These are phyloP conservation scores for Cryphonectria parasitica DNA, from an alignment of 2,329 filamentous ascomycete species.

Conservation along the genomic window DNA sequence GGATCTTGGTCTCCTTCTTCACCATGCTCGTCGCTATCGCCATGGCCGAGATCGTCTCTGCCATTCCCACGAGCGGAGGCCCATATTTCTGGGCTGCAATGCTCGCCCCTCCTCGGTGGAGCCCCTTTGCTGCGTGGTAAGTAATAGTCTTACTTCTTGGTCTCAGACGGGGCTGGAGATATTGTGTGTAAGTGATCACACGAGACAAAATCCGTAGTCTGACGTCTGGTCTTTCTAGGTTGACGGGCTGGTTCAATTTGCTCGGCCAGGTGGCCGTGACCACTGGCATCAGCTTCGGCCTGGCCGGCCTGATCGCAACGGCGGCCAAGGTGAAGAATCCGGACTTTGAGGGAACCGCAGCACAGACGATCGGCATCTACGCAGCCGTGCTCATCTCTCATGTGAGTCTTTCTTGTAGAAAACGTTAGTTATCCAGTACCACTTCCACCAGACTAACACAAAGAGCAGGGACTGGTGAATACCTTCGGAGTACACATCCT, in stretches of 20 bases:
- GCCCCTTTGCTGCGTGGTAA: conserved; percentile 43
- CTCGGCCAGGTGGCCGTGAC: conserved; percentile 47
- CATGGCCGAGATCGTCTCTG: conserved; percentile 64
- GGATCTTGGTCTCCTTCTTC: conserved; percentile 59
- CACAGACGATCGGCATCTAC: conserved; percentile 61
- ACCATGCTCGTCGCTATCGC: conserved; percentile 57
- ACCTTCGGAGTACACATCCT: conserved; percentile 61
- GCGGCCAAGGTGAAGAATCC: conserved; percentile 43
- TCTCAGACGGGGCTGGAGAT: not conserved
- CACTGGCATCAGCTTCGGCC: conserved; percentile 47
- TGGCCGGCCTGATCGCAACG: conserved; percentile 44
- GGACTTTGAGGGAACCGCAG: conserved; percentile 46
- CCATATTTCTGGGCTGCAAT: conserved; percentile 66
- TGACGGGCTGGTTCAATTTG: conserved; percentile 49
- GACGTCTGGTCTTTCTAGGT: conserved; percentile 6
- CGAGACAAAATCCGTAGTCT: not conserved
- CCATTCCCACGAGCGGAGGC: conserved; percentile 61
- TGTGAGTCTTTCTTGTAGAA: not conserved
- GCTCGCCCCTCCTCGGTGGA: conserved; percentile 52
- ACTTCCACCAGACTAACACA: conserved; percentile 37
- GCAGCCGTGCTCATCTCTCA: conserved; percentile 56
- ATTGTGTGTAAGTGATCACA: not conserved
- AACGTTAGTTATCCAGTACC: not conserved
- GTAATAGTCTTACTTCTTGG: not conserved
- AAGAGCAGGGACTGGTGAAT: conserved; percentile 51